These are phyloP conservation scores for Penicillium sp. DNA, from an alignment of 2,329 filamentous ascomycete species.

Conservation along the genomic window DNA sequence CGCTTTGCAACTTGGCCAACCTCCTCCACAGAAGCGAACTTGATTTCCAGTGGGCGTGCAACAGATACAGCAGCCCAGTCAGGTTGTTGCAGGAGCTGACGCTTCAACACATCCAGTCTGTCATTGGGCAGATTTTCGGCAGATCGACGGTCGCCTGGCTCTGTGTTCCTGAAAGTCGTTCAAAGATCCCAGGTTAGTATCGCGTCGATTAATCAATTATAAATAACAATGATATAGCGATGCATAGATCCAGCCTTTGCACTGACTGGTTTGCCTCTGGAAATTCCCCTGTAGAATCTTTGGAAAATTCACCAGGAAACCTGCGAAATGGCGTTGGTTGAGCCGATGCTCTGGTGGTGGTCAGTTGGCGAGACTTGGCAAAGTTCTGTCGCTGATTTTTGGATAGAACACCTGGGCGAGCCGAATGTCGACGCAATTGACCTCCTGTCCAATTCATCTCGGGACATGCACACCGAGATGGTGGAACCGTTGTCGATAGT, in stretches of 20 bases:
- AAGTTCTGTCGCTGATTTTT: slow-evolving; percentile 36
- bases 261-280: slow-evolving; percentile 11
- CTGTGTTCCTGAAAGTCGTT: neutral
- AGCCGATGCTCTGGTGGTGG: slow-evolving; percentile 10
- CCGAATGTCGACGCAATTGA: slow-evolving; percentile 42
- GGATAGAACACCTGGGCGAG: slow-evolving; percentile 25
- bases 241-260: neutral
- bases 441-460: slow-evolving; percentile 50
- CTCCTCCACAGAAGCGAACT: slow-evolving; percentile 31
- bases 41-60: slow-evolving; percentile 35
- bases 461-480: neutral
- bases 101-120: slow-evolving; percentile 31
- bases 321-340: slow-evolving; percentile 15
- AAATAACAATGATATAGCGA: neutral
- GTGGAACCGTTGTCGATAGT: neutral
- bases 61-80: slow-evolving; percentile 42
- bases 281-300: neutral
- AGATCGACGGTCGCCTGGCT: neutral
- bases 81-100: slow-evolving; percentile 32
- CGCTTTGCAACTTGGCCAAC: slow-evolving; percentile 37
- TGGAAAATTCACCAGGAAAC: neutral
- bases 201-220: neutral
- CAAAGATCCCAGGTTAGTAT: neutral
- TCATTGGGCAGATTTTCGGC: neutral
- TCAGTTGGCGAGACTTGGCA: slow-evolving; percentile 29